Conservation (phyloP, 208 protist species). For the Leishmania turanica region DNA sequence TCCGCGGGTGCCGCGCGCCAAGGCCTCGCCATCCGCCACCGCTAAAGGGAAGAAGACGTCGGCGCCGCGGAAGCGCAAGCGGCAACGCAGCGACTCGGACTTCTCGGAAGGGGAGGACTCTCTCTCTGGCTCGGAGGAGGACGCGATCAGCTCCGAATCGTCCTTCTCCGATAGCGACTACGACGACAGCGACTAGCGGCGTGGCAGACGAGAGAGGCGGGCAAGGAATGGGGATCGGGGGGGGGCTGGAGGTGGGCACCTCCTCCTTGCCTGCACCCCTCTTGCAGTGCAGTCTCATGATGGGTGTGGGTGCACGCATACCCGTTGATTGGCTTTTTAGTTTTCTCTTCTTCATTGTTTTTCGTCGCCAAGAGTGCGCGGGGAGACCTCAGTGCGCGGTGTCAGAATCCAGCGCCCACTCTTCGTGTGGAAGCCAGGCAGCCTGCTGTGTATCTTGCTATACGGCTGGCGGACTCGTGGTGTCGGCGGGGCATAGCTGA, state of each 20-base stretch:
- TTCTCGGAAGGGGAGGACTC: slow-evolving; percentile 32
- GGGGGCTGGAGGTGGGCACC: not conserved
- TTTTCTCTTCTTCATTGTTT: not conserved
- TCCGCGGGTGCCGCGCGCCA: slow-evolving; percentile 12
- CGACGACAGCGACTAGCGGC: slow-evolving; percentile 27
- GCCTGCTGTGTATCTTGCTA: not conserved
- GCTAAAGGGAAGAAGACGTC: slow-evolving; percentile 25
- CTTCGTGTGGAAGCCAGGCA: not conserved
- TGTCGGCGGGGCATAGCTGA: not conserved
- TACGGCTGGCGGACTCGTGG: not conserved
- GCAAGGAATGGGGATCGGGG: not conserved
- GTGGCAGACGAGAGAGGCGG: not conserved
- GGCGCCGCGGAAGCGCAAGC: slow-evolving; percentile 27
- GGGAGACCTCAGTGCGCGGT: not conserved
- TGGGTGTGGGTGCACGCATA: not conserved
- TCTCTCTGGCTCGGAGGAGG: slow-evolving; percentile 21
- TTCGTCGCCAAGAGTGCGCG: not conserved
- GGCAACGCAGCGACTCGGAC: slow-evolving; percentile 27
- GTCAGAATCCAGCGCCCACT: not conserved
- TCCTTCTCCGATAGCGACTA: slow-evolving; percentile 21
- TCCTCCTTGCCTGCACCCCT: not conserved
- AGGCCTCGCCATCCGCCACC: slow-evolving; percentile 7
- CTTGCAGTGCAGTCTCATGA: not conserved
- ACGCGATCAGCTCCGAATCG: slow-evolving; percentile 25
- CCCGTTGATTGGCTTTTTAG: not conserved